phyloP scores from a whole-genome alignment of 495 filamentous ascomycete genomes.

The Articulospora tetracladia region DNA sequence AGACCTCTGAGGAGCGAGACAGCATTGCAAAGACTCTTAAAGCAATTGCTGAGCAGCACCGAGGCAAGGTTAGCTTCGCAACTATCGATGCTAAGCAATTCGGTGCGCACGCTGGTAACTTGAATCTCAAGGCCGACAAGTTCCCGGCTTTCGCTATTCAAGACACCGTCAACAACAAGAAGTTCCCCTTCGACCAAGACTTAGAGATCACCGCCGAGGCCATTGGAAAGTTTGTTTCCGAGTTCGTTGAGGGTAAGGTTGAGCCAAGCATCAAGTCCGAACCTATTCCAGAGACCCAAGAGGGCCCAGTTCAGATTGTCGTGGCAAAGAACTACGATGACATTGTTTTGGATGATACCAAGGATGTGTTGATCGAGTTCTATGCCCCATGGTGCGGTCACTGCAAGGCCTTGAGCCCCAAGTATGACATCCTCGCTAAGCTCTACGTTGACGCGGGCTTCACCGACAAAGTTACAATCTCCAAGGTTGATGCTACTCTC shows the following conservation, averaged over 20 bases:
- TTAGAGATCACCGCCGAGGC: slow-evolving; percentile 72
- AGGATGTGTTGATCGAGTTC: slow-evolving; percentile 98
- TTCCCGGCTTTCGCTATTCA: slow-evolving; percentile 99
- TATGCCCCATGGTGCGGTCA: slow-evolving; percentile 99
- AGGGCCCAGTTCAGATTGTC: slow-evolving; percentile 81
- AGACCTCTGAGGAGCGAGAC: slow-evolving; percentile 85
- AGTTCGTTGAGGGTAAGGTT: slow-evolving; percentile 84
- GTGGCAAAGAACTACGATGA: slow-evolving; percentile 95
- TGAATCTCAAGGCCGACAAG: slow-evolving; percentile 92
- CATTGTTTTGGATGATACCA: slow-evolving; percentile 85
- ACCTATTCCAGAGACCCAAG: slow-evolving; percentile 92
- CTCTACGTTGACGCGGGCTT: slow-evolving; percentile 72
- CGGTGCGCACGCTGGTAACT: slow-evolving; percentile 91
- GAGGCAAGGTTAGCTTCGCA: slow-evolving; percentile 89
- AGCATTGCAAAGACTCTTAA: slow-evolving; percentile 62
- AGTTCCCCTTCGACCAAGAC: slow-evolving; percentile 89
- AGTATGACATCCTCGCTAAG: slow-evolving; percentile 85
- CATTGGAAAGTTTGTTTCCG: slow-evolving; percentile 79
- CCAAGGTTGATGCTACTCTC: slow-evolving; percentile 95
- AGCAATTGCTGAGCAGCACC: slow-evolving; percentile 66
- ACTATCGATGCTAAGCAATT: slow-evolving; percentile 96
- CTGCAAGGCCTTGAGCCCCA: slow-evolving; percentile 91
- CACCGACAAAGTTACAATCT: slow-evolving; percentile 81
- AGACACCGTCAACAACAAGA: slow-evolving; percentile 91
- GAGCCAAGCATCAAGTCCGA: slow-evolving; percentile 97